phyloP scores from a whole-genome alignment of 345 rosid species.

The Hibiscus syriacus region DNA sequence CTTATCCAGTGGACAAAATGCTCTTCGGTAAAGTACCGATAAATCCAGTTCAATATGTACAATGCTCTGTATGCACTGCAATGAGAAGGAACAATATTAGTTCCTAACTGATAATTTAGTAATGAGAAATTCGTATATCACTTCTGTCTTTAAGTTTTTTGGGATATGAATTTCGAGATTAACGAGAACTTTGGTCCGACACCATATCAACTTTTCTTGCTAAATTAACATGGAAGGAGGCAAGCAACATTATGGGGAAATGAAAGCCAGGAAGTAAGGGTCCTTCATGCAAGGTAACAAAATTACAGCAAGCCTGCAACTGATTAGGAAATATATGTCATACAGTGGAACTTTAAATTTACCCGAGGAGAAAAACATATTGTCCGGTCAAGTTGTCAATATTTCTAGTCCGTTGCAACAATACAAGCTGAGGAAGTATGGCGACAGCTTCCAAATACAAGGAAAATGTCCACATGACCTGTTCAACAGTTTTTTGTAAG shows the following conservation, averaged over 20 bases:
- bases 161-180: too few relatives aligned
- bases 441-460: constrained; percentile 55
- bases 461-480: constrained; percentile 75
- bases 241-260: constrained; percentile 2
- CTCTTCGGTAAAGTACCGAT: constrained; percentile 67
- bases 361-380: constrained; percentile 79
- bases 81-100: constrained; percentile 1
- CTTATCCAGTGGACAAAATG: constrained; percentile 77
- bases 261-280: too few relatives aligned
- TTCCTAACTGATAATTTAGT: background rate
- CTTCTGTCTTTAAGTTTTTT: too few relatives aligned
- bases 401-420: constrained; percentile 67
- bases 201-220: too few relatives aligned
- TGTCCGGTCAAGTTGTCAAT: constrained; percentile 79
- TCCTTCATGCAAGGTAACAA: background rate
- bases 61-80: constrained; percentile 66
- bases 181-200: too few relatives aligned
- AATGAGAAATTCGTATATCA: too few relatives aligned
- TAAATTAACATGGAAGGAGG: background rate
- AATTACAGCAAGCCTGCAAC: background rate
- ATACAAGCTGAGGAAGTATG: constrained; percentile 67
- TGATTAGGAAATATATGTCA: background rate
- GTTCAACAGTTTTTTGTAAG: constrained; percentile 6
- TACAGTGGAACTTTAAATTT: constrained; percentile 18
- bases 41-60: constrained; percentile 73